A percentile compares a stretch with the other conserved stretches of the same genome.
phyloP scores from a whole-genome alignment of 1,139 yeast species.

The Geotrichum candidum region DNA sequence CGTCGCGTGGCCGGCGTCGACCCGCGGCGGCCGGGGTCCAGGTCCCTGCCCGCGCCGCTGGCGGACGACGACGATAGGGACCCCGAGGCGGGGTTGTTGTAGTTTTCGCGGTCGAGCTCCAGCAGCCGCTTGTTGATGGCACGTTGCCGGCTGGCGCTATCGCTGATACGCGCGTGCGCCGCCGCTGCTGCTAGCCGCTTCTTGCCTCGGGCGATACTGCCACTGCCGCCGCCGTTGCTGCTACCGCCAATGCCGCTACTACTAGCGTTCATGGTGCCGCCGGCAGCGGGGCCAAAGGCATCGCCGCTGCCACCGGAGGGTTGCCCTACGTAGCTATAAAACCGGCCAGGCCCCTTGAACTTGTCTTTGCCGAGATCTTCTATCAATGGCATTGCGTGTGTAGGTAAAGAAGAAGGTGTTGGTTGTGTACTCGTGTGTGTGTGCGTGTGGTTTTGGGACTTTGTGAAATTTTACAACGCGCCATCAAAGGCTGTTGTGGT shows the following conservation, averaged over 20 bases:
- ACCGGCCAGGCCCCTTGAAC: constrained; percentile 10
- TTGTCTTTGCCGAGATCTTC: constrained; percentile 17
- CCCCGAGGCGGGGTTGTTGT: constrained; percentile 28
- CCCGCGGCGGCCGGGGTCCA: constrained; percentile 4
- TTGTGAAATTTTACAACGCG: no score
- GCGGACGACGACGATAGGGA: background rate
- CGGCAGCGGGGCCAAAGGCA: background rate
- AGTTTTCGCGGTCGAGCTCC: constrained; percentile 40
- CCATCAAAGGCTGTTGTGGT: no score
- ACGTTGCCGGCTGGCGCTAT: constrained; percentile 26
- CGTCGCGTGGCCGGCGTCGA: constrained; percentile 28
- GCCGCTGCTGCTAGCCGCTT: background rate
- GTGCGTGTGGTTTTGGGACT: no score
- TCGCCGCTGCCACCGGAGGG: background rate
- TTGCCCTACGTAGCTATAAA: constrained; percentile 7
- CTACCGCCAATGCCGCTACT: constrained; percentile 12
- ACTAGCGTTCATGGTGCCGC: constrained; percentile 11
- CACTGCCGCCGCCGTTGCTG: constrained; percentile 1
- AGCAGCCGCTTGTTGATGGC: constrained; percentile 33
- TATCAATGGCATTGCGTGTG: constrained; percentile 15
- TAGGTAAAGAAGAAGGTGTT: background rate
- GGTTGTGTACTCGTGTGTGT: background rate
- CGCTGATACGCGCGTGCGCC: constrained; percentile 4
- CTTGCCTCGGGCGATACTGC: background rate
- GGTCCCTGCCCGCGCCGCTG: constrained; percentile 19